Evolutionary conservation across 2,329 filamentous ascomycete species (phyloP).

Genomic region (Meredithiella fracta): DNA sequence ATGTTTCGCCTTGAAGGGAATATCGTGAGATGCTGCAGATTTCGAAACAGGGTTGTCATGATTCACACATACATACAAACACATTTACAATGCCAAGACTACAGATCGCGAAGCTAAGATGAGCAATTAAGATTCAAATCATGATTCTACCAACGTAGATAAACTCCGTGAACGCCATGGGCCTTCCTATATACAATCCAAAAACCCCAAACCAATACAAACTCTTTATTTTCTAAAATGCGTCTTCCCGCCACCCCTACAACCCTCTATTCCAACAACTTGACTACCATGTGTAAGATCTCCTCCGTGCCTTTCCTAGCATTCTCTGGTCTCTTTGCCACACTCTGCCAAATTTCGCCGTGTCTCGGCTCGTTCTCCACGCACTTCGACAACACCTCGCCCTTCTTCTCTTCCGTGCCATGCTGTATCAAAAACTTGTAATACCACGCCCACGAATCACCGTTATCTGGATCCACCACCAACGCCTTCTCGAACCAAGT

Average conservation of each 20-base stretch:
- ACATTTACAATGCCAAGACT: not conserved
- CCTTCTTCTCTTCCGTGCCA: constrained; percentile 82
- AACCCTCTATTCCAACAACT: constrained; percentile 20
- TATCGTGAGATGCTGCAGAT: too few species aligned
- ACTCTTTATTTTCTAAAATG: not conserved
- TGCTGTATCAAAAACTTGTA: constrained; percentile 86
- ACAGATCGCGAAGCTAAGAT: too few species aligned
- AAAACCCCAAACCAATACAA: not conserved
- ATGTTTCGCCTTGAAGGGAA: not conserved
- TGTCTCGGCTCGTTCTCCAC: constrained; percentile 73
- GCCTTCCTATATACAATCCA: not conserved
- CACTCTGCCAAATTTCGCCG: constrained; percentile 76
- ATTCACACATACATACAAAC: not conserved
- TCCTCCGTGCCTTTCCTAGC: constrained; percentile 61
- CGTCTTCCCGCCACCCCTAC: not conserved
- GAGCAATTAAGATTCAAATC: too few species aligned
- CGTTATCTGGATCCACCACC: constrained; percentile 67
- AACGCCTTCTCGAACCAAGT: constrained; percentile 97
- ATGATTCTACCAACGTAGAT: not conserved
- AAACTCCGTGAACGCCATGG: not conserved
- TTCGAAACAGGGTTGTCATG: not conserved
- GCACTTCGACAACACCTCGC: constrained; percentile 69
- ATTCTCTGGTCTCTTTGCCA: constrained; percentile 76
- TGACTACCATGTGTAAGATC: constrained; percentile 63
- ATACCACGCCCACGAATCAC: constrained; percentile 97